These are phyloP conservation scores for Kazachstania sp. DNA, from an alignment of 1,139 yeast genomes.

Conservation along the genomic window DNA sequence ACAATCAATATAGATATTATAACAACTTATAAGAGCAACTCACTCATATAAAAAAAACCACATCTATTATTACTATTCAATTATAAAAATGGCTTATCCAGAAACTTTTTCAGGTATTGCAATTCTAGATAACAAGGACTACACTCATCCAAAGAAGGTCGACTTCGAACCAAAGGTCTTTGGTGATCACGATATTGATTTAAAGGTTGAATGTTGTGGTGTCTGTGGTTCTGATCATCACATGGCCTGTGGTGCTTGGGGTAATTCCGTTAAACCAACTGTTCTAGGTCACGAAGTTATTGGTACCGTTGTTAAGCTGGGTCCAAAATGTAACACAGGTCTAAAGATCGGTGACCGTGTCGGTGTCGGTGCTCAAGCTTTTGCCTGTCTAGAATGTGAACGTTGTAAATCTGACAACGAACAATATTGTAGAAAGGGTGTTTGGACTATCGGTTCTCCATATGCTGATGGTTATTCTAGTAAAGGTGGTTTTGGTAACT, in stretches of 20 bases:
- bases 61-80: no score
- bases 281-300: conserved; percentile 34
- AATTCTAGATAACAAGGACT: conserved; percentile 35
- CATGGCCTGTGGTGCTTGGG: conserved; percentile 33
- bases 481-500: conserved; percentile 49
- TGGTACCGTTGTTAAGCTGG: conserved; percentile 41
- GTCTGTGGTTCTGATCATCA: conserved; percentile 50
- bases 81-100: conserved; percentile 34
- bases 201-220: conserved; percentile 42
- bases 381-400: conserved; percentile 40
- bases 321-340: conserved; percentile 31
- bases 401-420: conserved; percentile 39
- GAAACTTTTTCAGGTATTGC: conserved; percentile 41
- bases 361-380: conserved; percentile 45
- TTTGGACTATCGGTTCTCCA: conserved; percentile 36
- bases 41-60: no score
- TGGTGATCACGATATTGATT: conserved; percentile 32
- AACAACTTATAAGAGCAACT: no score
- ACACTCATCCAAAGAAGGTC: conserved; percentile 38
- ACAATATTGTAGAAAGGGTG: conserved; percentile 39
- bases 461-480: conserved; percentile 41
- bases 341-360: conserved; percentile 42
- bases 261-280: conserved; percentile 30
- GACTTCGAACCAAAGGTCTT: conserved; percentile 30
- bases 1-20: no score